These are phyloP conservation scores for Artemisia annua DNA, from an alignment of 129 eudicot genomes.

Conservation along the genomic window DNA sequence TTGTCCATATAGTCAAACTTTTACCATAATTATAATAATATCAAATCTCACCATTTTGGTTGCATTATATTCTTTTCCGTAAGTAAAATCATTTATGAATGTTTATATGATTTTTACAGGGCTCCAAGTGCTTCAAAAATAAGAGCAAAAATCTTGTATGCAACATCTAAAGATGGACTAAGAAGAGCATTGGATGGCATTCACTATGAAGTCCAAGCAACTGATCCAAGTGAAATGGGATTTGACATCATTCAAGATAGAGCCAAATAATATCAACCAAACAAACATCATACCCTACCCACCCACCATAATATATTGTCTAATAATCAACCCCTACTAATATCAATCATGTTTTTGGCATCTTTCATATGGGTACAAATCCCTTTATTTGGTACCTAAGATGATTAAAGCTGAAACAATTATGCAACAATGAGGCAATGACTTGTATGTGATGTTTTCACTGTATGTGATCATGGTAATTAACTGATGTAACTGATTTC, in stretches of 20 bases:
- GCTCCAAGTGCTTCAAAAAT: slow-evolving; percentile 87
- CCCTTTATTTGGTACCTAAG: slow-evolving; percentile 17
- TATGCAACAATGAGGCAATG: slow-evolving; percentile 18
- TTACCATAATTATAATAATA: not conserved
- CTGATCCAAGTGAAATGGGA: slow-evolving; percentile 97
- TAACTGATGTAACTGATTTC: slow-evolving; percentile 14
- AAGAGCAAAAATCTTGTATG: slow-evolving; percentile 85
- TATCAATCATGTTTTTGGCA: slow-evolving; percentile 32
- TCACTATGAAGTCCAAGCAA: slow-evolving; percentile 87
- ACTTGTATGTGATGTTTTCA: slow-evolving; percentile 12
- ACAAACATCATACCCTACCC: slow-evolving; percentile 14
- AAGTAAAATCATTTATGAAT: not conserved
- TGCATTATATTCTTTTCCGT: too few relatives aligned
- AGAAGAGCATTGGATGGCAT: slow-evolving; percentile 92
- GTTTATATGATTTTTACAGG: slow-evolving; percentile 37
- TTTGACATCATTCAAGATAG: slow-evolving; percentile 77
- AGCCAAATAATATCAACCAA: slow-evolving; percentile 47
- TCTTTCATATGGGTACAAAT: slow-evolving; percentile 29
- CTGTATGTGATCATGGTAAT: slow-evolving; percentile 4
- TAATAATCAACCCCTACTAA: slow-evolving; percentile 22
- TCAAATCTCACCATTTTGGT: not conserved
- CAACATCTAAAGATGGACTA: slow-evolving; percentile 89
- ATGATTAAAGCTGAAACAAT: slow-evolving; percentile 24
- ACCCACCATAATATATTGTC: slow-evolving; percentile 28
- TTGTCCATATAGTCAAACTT: too few relatives aligned